These are phyloP conservation scores for Rhizopus sp. DNA, from an alignment of 371 early-diverging fungal species.

Conservation along the genomic window DNA sequence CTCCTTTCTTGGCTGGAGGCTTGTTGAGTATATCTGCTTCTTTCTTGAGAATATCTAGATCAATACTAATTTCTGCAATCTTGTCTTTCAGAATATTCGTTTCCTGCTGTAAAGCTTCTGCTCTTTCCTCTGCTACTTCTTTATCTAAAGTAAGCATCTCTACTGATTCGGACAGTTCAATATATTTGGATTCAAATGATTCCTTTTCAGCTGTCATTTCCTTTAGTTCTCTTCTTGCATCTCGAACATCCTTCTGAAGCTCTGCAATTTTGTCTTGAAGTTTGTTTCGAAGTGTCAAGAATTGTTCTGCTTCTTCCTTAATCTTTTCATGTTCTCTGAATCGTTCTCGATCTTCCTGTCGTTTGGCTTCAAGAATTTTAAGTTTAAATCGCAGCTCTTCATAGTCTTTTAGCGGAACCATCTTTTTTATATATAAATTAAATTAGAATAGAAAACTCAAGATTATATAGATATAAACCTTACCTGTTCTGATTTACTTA, in stretches of 20 bases:
- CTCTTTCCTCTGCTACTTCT: slow-evolving; percentile 89
- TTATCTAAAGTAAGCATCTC: slow-evolving; percentile 90
- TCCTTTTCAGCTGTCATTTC: slow-evolving; percentile 63
- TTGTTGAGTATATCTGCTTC: slow-evolving; percentile 57
- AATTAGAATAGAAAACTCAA: slow-evolving; percentile 1
- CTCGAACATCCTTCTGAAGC: slow-evolving; percentile 74
- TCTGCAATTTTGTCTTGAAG: slow-evolving; percentile 72
- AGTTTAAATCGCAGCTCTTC: slow-evolving; percentile 86
- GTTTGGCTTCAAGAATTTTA: slow-evolving; percentile 77
- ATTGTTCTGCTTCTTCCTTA: slow-evolving; percentile 75
- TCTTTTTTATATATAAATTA: slow-evolving; percentile 29
- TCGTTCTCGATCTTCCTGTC: slow-evolving; percentile 79
- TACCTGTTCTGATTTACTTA: slow-evolving; percentile 43
- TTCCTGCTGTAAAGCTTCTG: slow-evolving; percentile 79
- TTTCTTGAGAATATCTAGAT: slow-evolving; percentile 68
- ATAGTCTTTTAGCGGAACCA: slow-evolving; percentile 67
- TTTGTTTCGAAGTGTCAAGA: slow-evolving; percentile 65
- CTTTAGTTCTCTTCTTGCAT: slow-evolving; percentile 60
- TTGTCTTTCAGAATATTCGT: slow-evolving; percentile 72
- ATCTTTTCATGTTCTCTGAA: slow-evolving; percentile 73
- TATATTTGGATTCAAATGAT: slow-evolving; percentile 62
- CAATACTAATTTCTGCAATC: slow-evolving; percentile 76
- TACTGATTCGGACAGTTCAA: slow-evolving; percentile 74
- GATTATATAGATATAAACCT: not conserved
- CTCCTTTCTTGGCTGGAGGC: slow-evolving; percentile 23